Conservation (phyloP, 495 filamentous ascomycete species). For the Talaromyces nanjingensis region DNA sequence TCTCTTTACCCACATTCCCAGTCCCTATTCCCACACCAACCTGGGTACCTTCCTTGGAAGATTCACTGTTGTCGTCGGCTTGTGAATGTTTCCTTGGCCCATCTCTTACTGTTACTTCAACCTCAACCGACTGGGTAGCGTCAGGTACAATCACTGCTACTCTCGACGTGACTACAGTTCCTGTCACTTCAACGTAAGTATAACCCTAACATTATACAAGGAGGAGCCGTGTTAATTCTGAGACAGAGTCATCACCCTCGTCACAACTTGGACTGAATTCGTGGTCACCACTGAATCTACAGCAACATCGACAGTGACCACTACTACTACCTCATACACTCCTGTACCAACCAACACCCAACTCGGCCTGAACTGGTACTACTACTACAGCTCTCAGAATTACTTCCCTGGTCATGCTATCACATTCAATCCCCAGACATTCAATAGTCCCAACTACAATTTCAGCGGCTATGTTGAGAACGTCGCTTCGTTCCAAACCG, state of each 20-base stretch:
- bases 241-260: slow-evolving; percentile 3
- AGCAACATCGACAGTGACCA: background rate
- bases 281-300: background rate
- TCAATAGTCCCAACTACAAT: slow-evolving; percentile 8
- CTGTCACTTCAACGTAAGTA: slow-evolving; percentile 1
- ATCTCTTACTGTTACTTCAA: slow-evolving; percentile 6
- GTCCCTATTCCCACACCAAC: background rate
- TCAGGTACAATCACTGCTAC: slow-evolving; percentile 7
- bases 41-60: background rate
- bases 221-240: background rate
- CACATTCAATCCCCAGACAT: background rate
- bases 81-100: slow-evolving; percentile 8
- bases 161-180: slow-evolving; percentile 5
- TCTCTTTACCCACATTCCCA: background rate
- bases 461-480: slow-evolving; percentile 9
- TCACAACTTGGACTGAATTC: slow-evolving; percentile 6
- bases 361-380: slow-evolving; percentile 9
- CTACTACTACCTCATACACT: slow-evolving; percentile 5
- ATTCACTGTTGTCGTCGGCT: slow-evolving; percentile 4
- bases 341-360: slow-evolving; percentile 7
- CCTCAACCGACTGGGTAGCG: slow-evolving; percentile 3
- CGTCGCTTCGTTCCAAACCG: slow-evolving; percentile 3
- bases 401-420: background rate
- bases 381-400: background rate
- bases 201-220: background rate